Base-by-base conservation (phyloP, 2,329 filamentous ascomycete genomes). In the Epichloe festucae region DNA sequence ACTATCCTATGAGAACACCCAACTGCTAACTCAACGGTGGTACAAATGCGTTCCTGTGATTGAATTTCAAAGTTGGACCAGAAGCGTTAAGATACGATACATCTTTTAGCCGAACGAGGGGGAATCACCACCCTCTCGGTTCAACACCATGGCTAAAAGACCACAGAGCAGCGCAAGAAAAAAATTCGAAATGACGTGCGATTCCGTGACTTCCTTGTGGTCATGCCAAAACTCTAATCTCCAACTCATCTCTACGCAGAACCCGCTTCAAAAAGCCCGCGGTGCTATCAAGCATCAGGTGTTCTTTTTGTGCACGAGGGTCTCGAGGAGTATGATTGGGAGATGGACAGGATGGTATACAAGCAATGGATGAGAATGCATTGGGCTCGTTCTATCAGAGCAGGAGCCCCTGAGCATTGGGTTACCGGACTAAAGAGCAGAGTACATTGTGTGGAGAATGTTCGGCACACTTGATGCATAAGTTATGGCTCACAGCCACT, bases 21-120 rank as follows among this genome's bases (percentile, higher is more conserved):
- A 10, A 31, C 31, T 19, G 19, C 19, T 12, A 23, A 39, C 5
- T 14, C 2, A 10, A 4, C 15, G 34, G 2, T 15, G 12, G 38
- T 27, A 4, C 15, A n/a, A 42, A 39, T 36, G 19, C 8, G n/a
- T 19, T 14, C 23, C 15, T n/a, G 41, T 23, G 34, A 39, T 17
- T 38, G 49, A 31, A 31, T 8, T 31, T 31, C 10, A 31, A 31
- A 11, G 31, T 31, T 21, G 46, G 7, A 27, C 21, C 51, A 44
- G 44, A 68, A 67, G 77, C 77, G 77, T 79, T 76, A 70, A 73
- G 77, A 79, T 80, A 81, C 75, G 75, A 80, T 81, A 82, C 78
- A 69, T 79, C 77, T 79, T 68, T 64, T 64, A 76, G 74, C 72
- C 70, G 54, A 63, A 19, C 11, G 49, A 48, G 43, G 17, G 5